Evolutionary conservation across 495 filamentous ascomycete species (phyloP).

Genomic region (Zalerion maritima): DNA sequence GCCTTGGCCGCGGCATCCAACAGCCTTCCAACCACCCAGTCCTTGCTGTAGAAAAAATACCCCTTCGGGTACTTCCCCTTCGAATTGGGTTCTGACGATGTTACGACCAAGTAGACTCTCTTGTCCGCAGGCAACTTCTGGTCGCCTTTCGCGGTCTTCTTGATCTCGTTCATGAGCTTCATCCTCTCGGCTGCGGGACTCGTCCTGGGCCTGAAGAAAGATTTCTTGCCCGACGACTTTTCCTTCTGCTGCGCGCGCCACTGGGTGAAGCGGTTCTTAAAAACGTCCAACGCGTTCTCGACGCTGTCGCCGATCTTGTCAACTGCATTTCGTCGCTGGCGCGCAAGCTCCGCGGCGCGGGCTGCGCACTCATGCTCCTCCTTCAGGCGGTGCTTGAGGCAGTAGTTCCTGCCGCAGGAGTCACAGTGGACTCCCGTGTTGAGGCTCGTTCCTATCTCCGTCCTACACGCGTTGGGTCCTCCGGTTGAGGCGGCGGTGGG

Average conservation of each 20-base stretch:
- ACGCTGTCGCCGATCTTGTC: too few species aligned
- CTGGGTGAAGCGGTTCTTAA: slow-evolving; percentile 35
- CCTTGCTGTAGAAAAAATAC: slow-evolving; percentile 68
- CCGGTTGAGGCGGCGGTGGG: too few species aligned
- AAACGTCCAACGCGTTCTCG: slow-evolving; percentile 16
- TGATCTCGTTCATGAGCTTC: slow-evolving; percentile 55
- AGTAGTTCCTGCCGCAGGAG: slow-evolving; percentile 73
- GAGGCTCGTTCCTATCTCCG: slow-evolving; percentile 63
- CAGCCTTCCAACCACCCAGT: slow-evolving; percentile 80
- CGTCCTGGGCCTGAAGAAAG: slow-evolving; percentile 44
- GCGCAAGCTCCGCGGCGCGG: too few species aligned
- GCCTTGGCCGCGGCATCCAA: slow-evolving; percentile 76
- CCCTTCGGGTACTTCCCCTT: slow-evolving; percentile 60
- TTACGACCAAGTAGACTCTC: slow-evolving; percentile 72
- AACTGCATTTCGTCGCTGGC: too few species aligned
- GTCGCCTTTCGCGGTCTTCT: slow-evolving; percentile 80
- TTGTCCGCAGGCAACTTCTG: slow-evolving; percentile 62
- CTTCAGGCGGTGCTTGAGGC: slow-evolving; percentile 73
- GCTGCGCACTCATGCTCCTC: slow-evolving; percentile 92
- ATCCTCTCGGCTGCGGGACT: slow-evolving; percentile 42
- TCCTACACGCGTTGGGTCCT: slow-evolving; percentile 83
- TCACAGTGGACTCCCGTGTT: slow-evolving; percentile 69
- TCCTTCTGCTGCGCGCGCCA: slow-evolving; percentile 53
- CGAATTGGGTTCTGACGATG: slow-evolving; percentile 67
- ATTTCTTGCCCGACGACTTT: slow-evolving; percentile 35